Conservation (phyloP, 495 filamentous ascomycete genomes). For the Daldinia loculata region DNA sequence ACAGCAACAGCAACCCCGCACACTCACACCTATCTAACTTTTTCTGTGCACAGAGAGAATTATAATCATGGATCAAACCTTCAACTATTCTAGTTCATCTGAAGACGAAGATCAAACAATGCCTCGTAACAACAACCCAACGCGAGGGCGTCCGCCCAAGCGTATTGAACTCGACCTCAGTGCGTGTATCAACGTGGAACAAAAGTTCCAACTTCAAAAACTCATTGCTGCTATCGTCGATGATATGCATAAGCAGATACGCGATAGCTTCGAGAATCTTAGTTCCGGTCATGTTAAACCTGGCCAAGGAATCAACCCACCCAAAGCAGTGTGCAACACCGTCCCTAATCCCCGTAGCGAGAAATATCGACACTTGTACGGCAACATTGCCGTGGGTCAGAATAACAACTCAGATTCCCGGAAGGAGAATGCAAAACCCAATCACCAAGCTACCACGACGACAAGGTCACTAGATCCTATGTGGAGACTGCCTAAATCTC, state of each 20-base stretch:
- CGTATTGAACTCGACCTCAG: conserved; percentile 37
- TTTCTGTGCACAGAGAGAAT: too few relatives aligned
- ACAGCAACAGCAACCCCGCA: not conserved
- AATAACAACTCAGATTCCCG: not conserved
- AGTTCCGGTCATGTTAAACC: conserved; percentile 22
- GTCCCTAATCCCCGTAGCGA: conserved; percentile 41
- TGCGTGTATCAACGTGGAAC: conserved; percentile 28
- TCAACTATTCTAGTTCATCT: conserved; percentile 25
- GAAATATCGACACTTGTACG: conserved; percentile 39
- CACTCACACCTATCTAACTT: not conserved
- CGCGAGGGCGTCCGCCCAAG: conserved; percentile 20
- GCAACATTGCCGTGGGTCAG: conserved; percentile 13
- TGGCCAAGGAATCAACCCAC: conserved; percentile 37
- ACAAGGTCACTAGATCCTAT: conserved; percentile 1
- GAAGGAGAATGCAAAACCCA: conserved; percentile 26
- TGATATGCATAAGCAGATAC: conserved; percentile 57
- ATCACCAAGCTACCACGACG: conserved; percentile 5
- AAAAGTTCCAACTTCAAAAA: conserved; percentile 37
- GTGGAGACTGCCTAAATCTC: conserved; percentile 32
- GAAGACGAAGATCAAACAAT: conserved; percentile 38
- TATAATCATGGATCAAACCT: not conserved
- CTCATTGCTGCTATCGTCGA: conserved; percentile 58
- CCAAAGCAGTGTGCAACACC: conserved; percentile 17
- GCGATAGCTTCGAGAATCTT: conserved; percentile 56
- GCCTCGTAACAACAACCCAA: conserved; percentile 24